Conservation (phyloP, 495 filamentous ascomycete species). For the Podospora pseudoanserina region DNA sequence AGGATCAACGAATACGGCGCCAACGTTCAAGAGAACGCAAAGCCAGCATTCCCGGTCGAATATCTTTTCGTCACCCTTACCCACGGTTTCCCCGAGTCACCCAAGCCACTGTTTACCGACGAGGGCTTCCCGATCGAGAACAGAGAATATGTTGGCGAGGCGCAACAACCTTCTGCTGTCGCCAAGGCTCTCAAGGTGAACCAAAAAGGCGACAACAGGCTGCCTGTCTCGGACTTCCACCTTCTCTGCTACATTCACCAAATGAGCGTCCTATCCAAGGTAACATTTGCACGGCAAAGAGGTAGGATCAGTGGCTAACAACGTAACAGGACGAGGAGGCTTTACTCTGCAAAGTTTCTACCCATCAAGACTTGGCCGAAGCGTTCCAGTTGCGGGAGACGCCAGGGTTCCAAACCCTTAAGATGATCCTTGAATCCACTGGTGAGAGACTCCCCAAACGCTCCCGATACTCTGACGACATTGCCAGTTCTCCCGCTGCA, state of each 20-base stretch:
- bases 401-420: conserved; percentile 86
- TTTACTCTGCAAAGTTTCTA: conserved; percentile 79
- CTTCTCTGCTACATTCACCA: conserved; percentile 81
- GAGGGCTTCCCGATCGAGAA: conserved; percentile 85
- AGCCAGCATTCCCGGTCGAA: conserved; percentile 92
- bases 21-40: conserved; percentile 95
- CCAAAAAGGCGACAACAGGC: conserved; percentile 52
- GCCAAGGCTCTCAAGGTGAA: conserved; percentile 42
- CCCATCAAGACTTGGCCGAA: conserved; percentile 69
- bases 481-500: conserved; percentile 18
- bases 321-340: conserved; percentile 75
- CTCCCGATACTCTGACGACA: conserved; percentile 50
- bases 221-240: conserved; percentile 86
- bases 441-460: conserved; percentile 94
- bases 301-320: not conserved
- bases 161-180: conserved; percentile 58
- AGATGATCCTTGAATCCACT: conserved; percentile 89
- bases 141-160: conserved; percentile 75
- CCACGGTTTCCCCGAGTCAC: conserved; percentile 85
- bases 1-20: conserved; percentile 94
- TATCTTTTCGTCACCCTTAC: conserved; percentile 95
- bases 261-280: conserved; percentile 79
- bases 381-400: conserved; percentile 77
- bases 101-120: conserved; percentile 66
- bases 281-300: conserved; percentile 19